Base-by-base conservation (phyloP, 805 yeast genomes). In the Cyberlindnera maclurae region DNA sequence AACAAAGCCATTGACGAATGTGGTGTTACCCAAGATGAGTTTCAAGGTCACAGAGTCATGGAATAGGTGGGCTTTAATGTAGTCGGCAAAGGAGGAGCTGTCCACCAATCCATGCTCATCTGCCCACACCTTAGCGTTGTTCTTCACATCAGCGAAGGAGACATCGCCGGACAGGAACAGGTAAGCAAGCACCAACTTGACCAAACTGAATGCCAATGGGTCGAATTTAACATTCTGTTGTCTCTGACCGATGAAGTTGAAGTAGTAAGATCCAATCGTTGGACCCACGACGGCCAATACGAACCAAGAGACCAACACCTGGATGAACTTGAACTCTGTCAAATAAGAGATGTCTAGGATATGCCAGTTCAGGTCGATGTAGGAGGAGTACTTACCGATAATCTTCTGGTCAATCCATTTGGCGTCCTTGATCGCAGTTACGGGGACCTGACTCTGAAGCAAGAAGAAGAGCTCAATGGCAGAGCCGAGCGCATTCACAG, bases 201-300 rank as follows among this genome's bases (percentile, higher is more conserved):
- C 44, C 47, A 77, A 56, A 41, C 71, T 70, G 55, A 71, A 75
- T 35, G 68, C 59, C 45, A 77, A 66, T 31, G 83, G 82, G 55
- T 77, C 84, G 55, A 55, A 67, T 36, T 51, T 58, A 54, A 61
- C 58, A 57, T 72, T 63, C 31, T 42, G 48, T 13, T 41, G 42
- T 41, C 52, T 54, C 40, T 53, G 50, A 13, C 43, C 43, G 29
- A 50, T 47, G 30, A 58, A 59, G 44, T 59, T 59, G 38, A 59
- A 42, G 47, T 57, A 58, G 40, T 51, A 58, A 20, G 58, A 42
- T 29, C 51, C 44, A 29, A 54, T 34, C 12, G 40, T 18, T 31
- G 63, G 64, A 6, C 50, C n/a, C 15, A 45, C 22, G 36, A 47
- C 26, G 7, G 51, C 38, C 13, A 54, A 35, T 8, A 41, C 16